Conservation (phyloP, 2,329 filamentous ascomycete species). For the Cladosporium colombiae region DNA sequence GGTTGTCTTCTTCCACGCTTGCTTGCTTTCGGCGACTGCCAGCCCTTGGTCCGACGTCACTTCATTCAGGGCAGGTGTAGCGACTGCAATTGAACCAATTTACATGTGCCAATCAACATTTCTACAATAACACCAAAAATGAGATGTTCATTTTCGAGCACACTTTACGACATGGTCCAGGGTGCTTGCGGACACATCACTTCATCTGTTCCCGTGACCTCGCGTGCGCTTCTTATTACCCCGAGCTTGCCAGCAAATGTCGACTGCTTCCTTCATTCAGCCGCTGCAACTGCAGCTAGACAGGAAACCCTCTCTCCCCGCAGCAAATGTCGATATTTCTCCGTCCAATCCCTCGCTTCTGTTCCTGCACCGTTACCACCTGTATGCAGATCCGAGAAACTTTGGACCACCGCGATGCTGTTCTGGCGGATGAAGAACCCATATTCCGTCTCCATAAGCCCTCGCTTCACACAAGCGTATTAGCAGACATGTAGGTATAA, state of each 20-base stretch:
- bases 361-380: background rate
- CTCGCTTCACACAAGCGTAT: slow-evolving; percentile 6
- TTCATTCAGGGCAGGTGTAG: slow-evolving; percentile 1
- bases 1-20: slow-evolving; percentile 10
- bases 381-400: slow-evolving; percentile 6
- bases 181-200: background rate
- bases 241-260: background rate
- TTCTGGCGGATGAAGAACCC: background rate
- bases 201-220: background rate
- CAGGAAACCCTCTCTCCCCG: slow-evolving; percentile 18
- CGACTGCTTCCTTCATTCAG: slow-evolving; percentile 11
- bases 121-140: background rate
- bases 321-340: slow-evolving; percentile 12
- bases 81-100: background rate
- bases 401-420: background rate
- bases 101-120: background rate
- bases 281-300: slow-evolving; percentile 12
- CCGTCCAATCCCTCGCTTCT: slow-evolving; percentile 15
- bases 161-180: background rate
- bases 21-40: slow-evolving; percentile 13
- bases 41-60: slow-evolving; percentile 18
- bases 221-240: background rate
- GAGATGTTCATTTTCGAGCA: background rate
- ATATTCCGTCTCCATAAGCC: background rate
- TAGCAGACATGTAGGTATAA: slow-evolving; percentile 9